These are phyloP conservation scores for Phytophthora pluvialis DNA, from an alignment of 352 stramenopile genomes.

Conservation along the genomic window DNA sequence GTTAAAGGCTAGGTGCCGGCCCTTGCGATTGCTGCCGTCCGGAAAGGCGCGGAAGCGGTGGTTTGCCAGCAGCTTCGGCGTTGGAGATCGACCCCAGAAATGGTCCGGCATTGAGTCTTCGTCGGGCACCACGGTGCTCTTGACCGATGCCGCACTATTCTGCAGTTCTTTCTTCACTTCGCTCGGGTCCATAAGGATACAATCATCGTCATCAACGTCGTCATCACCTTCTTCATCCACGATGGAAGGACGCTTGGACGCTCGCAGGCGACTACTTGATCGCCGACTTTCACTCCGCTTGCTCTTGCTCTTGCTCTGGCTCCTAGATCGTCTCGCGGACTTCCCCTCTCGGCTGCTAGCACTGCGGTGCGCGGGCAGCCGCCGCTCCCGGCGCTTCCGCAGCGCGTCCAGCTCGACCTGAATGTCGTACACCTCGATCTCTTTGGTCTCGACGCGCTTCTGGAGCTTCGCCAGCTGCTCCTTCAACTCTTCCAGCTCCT, in stretches of 20 bases:
- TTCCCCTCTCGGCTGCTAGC: conserved; percentile 17
- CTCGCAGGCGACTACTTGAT: conserved; percentile 41
- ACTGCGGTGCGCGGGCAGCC: conserved; percentile 25
- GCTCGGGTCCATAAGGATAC: conserved; percentile 57
- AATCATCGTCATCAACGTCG: conserved; percentile 53
- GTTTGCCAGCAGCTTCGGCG: conserved; percentile 74
- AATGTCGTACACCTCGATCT: conserved; percentile 72
- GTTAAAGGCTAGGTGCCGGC: conserved; percentile 80
- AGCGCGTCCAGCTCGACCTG: conserved; percentile 68
- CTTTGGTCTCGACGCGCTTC: conserved; percentile 54
- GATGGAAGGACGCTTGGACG: conserved; percentile 64
- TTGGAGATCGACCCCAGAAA: conserved; percentile 76
- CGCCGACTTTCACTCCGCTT: conserved; percentile 31
- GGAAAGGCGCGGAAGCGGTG: conserved; percentile 64
- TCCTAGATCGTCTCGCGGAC: conserved; percentile 30
- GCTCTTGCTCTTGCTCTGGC: conserved; percentile 27
- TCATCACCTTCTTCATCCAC: conserved; percentile 69
- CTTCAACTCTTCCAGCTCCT: conserved; percentile 50
- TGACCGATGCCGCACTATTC: neutral
- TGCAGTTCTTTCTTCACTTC: conserved; percentile 51
- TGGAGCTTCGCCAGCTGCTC: conserved; percentile 44
- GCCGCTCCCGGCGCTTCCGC: conserved; percentile 54
- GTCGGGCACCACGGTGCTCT: conserved; percentile 37
- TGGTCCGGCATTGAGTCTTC: conserved; percentile 65
- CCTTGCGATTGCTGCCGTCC: conserved; percentile 72